phyloP scores from a whole-genome alignment of 1,139 yeast genomes.

The Yamadazyma sp. region DNA sequence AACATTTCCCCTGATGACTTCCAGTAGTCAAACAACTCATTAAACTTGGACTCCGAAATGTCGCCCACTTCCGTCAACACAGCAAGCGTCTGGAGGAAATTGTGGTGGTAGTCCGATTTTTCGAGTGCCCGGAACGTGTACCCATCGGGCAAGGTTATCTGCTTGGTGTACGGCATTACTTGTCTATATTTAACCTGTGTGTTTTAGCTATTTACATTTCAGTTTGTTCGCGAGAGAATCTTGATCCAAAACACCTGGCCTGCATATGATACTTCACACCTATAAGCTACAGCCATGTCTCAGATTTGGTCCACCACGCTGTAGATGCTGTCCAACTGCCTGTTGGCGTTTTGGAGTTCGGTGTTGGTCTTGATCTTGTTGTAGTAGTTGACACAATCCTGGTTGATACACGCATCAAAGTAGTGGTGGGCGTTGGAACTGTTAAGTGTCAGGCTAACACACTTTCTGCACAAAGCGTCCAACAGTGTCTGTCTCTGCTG shows the following conservation, averaged over 20 bases:
- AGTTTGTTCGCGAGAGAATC: not conserved
- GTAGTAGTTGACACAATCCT: constrained; percentile 29
- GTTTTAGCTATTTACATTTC: not conserved
- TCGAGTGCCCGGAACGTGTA: constrained; percentile 53
- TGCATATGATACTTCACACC: too few relatives aligned
- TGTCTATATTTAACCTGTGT: not conserved
- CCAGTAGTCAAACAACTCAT: constrained; percentile 50
- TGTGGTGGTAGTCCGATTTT: constrained; percentile 44
- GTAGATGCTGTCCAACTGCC: not conserved
- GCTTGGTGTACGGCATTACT: constrained; percentile 11
- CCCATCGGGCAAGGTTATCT: constrained; percentile 43
- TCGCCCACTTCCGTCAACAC: constrained; percentile 69
- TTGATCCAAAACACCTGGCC: too few relatives aligned
- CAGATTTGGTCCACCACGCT: not conserved
- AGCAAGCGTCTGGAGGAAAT: constrained; percentile 50
- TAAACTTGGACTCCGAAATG: constrained; percentile 43
- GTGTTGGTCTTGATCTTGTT: constrained; percentile 20
- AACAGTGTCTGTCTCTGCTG: constrained; percentile 15
- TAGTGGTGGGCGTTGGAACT: constrained; percentile 12
- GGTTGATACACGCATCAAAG: constrained; percentile 27
- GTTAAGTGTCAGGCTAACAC: constrained; percentile 22
- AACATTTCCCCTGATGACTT: constrained; percentile 42
- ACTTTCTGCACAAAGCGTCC: constrained; percentile 24
- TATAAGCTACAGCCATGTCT: too few relatives aligned
- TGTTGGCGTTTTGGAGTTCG: constrained; percentile 7